A percentile compares a stretch with the other conserved stretches of the same genome.
These are phyloP conservation scores for Lipomyces orientalis DNA, from an alignment of 805 yeast genomes.

Conservation along the genomic window DNA sequence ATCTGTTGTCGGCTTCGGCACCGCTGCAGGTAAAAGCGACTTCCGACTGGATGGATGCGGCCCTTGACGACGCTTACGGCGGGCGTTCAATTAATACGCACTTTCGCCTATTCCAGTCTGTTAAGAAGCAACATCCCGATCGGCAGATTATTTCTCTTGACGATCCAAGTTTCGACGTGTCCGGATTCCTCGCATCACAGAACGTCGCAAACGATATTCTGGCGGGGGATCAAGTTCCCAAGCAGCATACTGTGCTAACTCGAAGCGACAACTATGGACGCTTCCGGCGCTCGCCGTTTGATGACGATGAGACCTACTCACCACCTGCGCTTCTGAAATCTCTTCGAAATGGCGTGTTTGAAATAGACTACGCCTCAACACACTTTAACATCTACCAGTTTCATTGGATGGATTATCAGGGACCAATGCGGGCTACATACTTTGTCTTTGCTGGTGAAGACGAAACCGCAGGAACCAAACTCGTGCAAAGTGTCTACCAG, in stretches of 20 bases:
- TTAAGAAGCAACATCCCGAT: not conserved
- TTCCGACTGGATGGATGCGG: not conserved
- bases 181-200: conserved; percentile 7
- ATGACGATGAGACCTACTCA: not conserved
- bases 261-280: not conserved
- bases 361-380: not conserved
- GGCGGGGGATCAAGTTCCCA: not conserved
- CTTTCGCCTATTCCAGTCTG: not conserved
- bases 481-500: conserved; percentile 6
- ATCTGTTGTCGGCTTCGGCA: too few relatives aligned
- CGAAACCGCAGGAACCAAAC: not conserved
- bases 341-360: conserved; percentile 8
- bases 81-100: not conserved
- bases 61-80: conserved; percentile 2
- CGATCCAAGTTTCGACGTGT: not conserved
- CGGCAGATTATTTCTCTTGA: not conserved
- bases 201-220: not conserved
- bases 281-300: not conserved
- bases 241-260: not conserved
- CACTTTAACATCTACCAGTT: not conserved
- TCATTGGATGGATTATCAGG: not conserved
- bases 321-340: not conserved
- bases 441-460: conserved; percentile 6
- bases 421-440: not conserved
- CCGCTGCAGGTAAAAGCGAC: too few relatives aligned